phyloP scores from a whole-genome alignment of 768 basidiomycete genomes.

The Fistulinella prunicolor region DNA sequence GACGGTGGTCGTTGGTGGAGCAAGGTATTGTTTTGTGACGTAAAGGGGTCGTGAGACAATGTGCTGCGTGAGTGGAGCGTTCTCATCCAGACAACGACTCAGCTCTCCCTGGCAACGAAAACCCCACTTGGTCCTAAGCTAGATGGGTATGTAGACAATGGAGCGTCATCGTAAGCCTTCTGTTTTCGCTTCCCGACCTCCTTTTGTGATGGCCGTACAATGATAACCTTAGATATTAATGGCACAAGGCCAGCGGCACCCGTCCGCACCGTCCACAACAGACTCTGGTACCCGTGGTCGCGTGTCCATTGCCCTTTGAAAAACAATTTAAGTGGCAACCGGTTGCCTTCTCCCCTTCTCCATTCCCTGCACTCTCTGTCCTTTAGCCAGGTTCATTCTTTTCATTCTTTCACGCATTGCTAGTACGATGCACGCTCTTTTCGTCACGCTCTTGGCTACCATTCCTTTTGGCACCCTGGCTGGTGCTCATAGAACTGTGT shows the following conservation, averaged over 20 bases:
- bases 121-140: background rate
- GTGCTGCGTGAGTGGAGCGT: too few relatives aligned
- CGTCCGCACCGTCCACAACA: constrained; percentile 1
- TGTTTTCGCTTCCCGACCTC: background rate
- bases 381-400: constrained; percentile 1
- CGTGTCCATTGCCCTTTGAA: constrained; percentile 2
- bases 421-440: constrained; percentile 33
- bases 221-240: constrained; percentile 6
- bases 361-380: background rate
- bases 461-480: constrained; percentile 37
- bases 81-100: too few relatives aligned
- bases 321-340: constrained; percentile 2
- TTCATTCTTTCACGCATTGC: background rate
- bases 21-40: too few relatives aligned
- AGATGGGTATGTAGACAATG: background rate
- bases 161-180: background rate
- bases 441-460: constrained; percentile 30
- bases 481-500: constrained; percentile 29
- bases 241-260: constrained; percentile 15
- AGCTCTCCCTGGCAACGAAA: background rate
- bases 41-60: too few relatives aligned
- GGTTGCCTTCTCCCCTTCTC: background rate
- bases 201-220: constrained; percentile 11
- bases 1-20: too few relatives aligned
- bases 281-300: background rate